These are phyloP conservation scores for Ilex asprella DNA, from an alignment of 257 asterid species.

Conservation along the genomic window DNA sequence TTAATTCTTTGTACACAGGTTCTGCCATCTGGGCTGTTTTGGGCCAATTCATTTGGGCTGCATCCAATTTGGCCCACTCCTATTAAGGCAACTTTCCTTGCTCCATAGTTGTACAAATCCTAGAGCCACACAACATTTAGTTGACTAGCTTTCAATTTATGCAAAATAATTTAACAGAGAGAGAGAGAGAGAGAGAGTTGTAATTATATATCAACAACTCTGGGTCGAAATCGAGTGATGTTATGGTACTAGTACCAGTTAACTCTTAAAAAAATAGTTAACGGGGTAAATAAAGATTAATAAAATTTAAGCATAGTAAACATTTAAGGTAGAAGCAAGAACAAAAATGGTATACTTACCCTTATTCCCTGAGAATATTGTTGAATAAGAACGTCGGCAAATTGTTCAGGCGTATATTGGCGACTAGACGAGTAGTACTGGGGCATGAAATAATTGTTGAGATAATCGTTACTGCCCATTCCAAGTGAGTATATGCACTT, in stretches of 20 bases:
- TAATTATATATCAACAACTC: too few relatives aligned
- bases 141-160: too few relatives aligned
- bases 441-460: conserved; percentile 26
- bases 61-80: conserved; percentile 28
- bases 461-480: conserved; percentile 30
- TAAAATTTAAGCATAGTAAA: background rate
- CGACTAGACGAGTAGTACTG: conserved; percentile 5
- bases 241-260: too few relatives aligned
- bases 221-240: too few relatives aligned
- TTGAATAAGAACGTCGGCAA: conserved; percentile 38
- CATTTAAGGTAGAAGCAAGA: background rate
- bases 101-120: conserved; percentile 24
- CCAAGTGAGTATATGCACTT: conserved; percentile 17
- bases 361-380: conserved; percentile 34
- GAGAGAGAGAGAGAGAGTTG: too few relatives aligned
- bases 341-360: conserved; percentile 13
- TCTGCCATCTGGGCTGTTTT: conserved; percentile 18
- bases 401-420: conserved; percentile 31
- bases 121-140: background rate
- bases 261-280: too few relatives aligned
- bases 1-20: conserved; percentile 19
- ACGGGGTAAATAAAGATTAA: background rate
- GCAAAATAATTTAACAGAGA: background rate
- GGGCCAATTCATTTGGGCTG: conserved; percentile 25
- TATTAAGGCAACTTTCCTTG: conserved; percentile 19